Conservation (phyloP, 306 rosid genomes). For the Lotus japonicus region DNA sequence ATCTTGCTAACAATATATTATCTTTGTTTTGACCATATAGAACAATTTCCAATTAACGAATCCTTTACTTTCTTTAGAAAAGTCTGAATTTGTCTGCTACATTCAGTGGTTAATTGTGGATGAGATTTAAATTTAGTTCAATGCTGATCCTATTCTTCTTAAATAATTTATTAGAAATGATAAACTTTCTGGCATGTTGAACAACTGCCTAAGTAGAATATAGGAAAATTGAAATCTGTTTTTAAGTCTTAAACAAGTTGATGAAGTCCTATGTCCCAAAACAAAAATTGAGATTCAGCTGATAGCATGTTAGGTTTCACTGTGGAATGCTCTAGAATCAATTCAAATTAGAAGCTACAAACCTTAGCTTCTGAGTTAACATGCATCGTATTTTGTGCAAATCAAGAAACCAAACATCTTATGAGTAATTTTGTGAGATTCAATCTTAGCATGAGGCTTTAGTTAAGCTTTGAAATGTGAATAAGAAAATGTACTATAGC, state of each 20-base stretch:
- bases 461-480: neutral
- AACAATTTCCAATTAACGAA: neutral
- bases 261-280: neutral
- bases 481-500: neutral
- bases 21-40: conserved; percentile 9
- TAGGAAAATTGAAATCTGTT: neutral
- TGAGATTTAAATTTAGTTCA: neutral
- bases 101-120: neutral
- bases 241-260: neutral
- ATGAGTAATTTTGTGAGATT: neutral
- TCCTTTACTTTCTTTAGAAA: conserved; percentile 2
- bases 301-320: too few relatives aligned
- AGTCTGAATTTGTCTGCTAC: neutral
- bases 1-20: neutral
- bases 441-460: neutral
- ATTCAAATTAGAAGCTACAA: too few relatives aligned
- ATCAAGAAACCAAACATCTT: too few relatives aligned
- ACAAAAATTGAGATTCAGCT: too few relatives aligned
- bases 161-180: neutral
- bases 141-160: neutral
- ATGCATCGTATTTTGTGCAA: too few relatives aligned
- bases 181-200: neutral
- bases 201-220: neutral
- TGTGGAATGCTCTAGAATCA: too few relatives aligned
- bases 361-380: too few relatives aligned